Conservation (phyloP, 1,284 basidiomycete genomes). For the Limonomyces culmigenus region DNA sequence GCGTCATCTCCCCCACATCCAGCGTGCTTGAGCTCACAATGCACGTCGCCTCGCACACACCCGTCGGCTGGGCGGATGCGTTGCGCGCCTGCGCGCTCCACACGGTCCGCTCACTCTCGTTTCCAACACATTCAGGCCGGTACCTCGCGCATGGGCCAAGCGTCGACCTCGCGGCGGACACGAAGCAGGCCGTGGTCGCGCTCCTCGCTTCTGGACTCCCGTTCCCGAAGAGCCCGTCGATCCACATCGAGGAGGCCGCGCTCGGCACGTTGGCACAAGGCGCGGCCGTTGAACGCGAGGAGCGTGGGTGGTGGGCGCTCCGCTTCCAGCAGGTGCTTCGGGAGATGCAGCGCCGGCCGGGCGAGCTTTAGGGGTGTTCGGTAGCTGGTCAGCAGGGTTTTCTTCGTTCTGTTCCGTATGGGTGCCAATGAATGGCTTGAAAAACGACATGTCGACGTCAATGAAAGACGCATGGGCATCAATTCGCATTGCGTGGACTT, state of each 20-base stretch:
- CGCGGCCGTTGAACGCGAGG: conserved; percentile 40
- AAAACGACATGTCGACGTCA: no score
- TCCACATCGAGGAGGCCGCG: conserved; percentile 24
- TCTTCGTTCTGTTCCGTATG: no score
- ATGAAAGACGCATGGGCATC: no score
- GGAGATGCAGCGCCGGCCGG: conserved; percentile 31
- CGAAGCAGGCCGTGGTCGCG: conserved; percentile 28
- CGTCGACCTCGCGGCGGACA: conserved; percentile 20
- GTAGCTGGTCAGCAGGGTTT: no score
- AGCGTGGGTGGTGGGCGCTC: conserved; percentile 64
- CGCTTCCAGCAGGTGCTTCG: conserved; percentile 53
- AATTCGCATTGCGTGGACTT: no score
- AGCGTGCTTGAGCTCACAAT: neutral
- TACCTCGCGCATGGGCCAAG: conserved; percentile 15
- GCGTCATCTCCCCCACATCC: neutral
- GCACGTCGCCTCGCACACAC: conserved; percentile 35
- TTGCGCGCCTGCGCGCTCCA: conserved; percentile 32
- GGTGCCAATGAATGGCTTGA: no score
- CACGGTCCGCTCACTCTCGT: conserved; percentile 34
- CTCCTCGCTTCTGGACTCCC: conserved; percentile 43
- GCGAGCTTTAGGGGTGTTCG: no score
- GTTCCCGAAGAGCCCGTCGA: conserved; percentile 50
- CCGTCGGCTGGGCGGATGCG: conserved; percentile 17
- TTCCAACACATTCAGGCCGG: conserved; percentile 20
- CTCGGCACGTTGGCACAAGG: conserved; percentile 11